A percentile compares a stretch with the other conserved stretches of the same genome.
These are phyloP conservation scores for Silene noctiflora DNA, from an alignment of 179 eudicot genomes.

Conservation along the genomic window DNA sequence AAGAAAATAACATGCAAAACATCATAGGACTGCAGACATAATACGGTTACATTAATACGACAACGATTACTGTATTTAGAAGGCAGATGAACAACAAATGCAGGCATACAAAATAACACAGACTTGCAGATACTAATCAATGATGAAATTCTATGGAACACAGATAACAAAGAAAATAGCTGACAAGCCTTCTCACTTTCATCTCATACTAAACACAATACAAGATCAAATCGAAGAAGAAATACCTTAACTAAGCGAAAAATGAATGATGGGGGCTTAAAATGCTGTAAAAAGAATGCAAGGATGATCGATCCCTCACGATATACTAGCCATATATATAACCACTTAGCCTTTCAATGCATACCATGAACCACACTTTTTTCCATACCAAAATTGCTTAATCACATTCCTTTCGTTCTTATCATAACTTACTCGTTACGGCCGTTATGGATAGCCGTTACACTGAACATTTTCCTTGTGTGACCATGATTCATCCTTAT, in stretches of 20 bases:
- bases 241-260: slow-evolving; percentile 17
- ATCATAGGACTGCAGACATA: neutral
- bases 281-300: slow-evolving; percentile 1
- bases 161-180: neutral
- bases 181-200: neutral
- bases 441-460: slow-evolving; percentile 14
- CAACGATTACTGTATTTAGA: neutral
- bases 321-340: slow-evolving; percentile 18
- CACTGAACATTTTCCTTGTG: slow-evolving; percentile 16
- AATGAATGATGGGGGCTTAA: neutral
- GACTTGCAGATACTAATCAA: slow-evolving; percentile 6
- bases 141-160: neutral
- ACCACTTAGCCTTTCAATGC: neutral
- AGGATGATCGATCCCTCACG: slow-evolving; percentile 6
- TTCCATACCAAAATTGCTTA: slow-evolving; percentile 12
- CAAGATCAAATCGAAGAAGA: slow-evolving; percentile 1
- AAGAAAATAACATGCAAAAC: neutral
- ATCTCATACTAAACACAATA: neutral
- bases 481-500: slow-evolving; percentile 23
- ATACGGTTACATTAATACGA: neutral
- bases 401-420: slow-evolving; percentile 20
- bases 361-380: slow-evolving; percentile 16
- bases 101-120: neutral
- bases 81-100: neutral
- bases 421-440: neutral